Base-by-base conservation (phyloP, 352 stramenopile species). In the Pythium sukuiense region DNA sequence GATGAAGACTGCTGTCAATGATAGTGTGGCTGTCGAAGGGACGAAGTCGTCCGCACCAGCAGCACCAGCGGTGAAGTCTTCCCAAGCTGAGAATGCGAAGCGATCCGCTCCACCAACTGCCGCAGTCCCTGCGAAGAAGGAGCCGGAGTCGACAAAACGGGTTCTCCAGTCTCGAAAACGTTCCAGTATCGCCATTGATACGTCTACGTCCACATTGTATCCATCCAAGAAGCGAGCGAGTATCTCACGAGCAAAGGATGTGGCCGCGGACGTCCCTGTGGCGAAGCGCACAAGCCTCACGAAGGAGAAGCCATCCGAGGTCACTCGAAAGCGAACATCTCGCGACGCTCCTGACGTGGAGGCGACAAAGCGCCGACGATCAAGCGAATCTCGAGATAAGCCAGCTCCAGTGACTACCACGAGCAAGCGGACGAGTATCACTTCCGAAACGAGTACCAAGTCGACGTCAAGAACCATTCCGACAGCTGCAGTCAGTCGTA, bases 141-240 rank as follows among this genome's bases (percentile, higher is more conserved):
- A 55, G 9, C 43, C 45, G 18, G 57, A 29, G 30, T 9, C 57
- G 5, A 57, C 48, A 12, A 68, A 68, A 26, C 59, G 48, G 18
- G 18, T 39, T 37, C 39, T 49, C 0, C 46, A 26, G 18, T 65
- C 54, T 1, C 53, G 60, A 48, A 73, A 73, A 13, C 35, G 67
- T 13, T 69, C 60, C 7, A 73, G 61, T 45, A 69, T 67, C n/a
- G 61, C 61, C 0, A n/a, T 69, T 24, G 67, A 73, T 32, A 69
- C 46, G 30, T 65, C 58, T 50, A 48, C 39, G 8, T 67, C 50
- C 4, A 69, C 60, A 9, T 49, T 69, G 3, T 70, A 74, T 43
- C 67, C 67, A 0, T 70, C 67, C 16, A 74, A 67, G 30, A 66
- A 67, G 55, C 67, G 67, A 5, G 20, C 27, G 6, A 73, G 60